Conservation (phyloP, 1,284 basidiomycete species). For the Phenoliferia sp. region DNA sequence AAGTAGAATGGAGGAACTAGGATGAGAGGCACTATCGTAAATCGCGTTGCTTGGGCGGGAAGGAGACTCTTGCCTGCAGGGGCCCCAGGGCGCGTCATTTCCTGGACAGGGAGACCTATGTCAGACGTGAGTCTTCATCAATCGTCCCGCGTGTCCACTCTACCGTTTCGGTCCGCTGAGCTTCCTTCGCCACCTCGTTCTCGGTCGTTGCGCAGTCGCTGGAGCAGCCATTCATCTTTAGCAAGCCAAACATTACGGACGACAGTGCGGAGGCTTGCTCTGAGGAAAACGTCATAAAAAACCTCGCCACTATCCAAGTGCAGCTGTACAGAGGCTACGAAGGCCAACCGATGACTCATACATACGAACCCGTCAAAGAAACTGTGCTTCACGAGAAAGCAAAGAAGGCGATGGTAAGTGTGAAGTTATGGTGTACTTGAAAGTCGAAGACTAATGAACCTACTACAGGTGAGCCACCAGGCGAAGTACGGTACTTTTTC, state of each 20-base stretch:
- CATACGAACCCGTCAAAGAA: not conserved
- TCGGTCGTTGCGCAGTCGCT: not conserved
- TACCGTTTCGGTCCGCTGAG: no score
- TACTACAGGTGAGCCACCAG: no score
- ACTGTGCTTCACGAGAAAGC: not conserved
- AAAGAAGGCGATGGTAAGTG: not conserved
- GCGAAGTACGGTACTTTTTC: not conserved
- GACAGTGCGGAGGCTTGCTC: not conserved
- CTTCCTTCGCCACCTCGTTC: not conserved
- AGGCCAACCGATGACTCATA: not conserved
- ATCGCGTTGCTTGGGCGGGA: not conserved
- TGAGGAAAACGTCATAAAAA: not conserved
- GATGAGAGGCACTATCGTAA: not conserved
- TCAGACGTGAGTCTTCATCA: no score
- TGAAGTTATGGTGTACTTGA: no score
- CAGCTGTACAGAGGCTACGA: not conserved
- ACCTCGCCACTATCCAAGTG: not conserved
- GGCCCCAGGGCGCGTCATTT: not conserved
- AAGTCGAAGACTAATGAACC: no score
- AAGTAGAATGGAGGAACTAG: not conserved
- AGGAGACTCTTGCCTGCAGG: not conserved
- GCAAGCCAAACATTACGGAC: not conserved
- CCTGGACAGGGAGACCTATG: not conserved
- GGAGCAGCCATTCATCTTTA: not conserved
- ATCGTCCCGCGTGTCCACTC: no score